Base-by-base conservation (phyloP, 306 rosid genomes). In the Vigna mungo region DNA sequence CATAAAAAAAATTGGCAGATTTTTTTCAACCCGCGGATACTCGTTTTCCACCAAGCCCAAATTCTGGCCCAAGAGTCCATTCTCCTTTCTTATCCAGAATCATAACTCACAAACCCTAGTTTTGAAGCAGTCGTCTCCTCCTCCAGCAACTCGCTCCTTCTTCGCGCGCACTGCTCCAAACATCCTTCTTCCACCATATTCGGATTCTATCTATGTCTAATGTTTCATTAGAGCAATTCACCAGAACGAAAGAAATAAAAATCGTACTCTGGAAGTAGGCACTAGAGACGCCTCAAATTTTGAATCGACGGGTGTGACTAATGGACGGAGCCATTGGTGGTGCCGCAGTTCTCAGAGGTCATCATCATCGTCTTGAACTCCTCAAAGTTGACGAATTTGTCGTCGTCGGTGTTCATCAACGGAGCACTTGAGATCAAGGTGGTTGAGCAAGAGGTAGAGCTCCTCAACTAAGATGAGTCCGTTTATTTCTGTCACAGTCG, bases 311-410 rank as follows among this genome's bases (percentile, higher is more conserved):
- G 56, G 52, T 43, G 53, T 47, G 53, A 47, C 68, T 85, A 81
- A 2, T 30, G 63, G 49, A 63, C 39, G 54, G 78, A 41, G 36
- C 78, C 86, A 43, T 81, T 64, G 21, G 20, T 16, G 27, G 30
- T 16, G 9, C 16, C 11, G 6, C 32, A 63, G 10, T 67, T 65
- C 34, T 73, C 75, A 51, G 71, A 63, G 47, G 12, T 30, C 10
- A 70, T 84, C 97, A 91, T 94, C 97, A 94, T 94, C 85, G 66
- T 61, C 89, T 78, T 72, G 76, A 94, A 94, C 85, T 94, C 98
- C 6, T 74, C 89, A 81, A 94, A 94, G 49, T 85, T 85, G 27
- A 94, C 98, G 41, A 82, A 78, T 0, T 91, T 96, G 11, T 94
- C 98, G 37, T 90, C 96, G 30, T 91, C 97, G 2, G 87, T 76